Conservation (phyloP, 2,329 filamentous ascomycete genomes). For the Gaeumannomyces sp. region DNA sequence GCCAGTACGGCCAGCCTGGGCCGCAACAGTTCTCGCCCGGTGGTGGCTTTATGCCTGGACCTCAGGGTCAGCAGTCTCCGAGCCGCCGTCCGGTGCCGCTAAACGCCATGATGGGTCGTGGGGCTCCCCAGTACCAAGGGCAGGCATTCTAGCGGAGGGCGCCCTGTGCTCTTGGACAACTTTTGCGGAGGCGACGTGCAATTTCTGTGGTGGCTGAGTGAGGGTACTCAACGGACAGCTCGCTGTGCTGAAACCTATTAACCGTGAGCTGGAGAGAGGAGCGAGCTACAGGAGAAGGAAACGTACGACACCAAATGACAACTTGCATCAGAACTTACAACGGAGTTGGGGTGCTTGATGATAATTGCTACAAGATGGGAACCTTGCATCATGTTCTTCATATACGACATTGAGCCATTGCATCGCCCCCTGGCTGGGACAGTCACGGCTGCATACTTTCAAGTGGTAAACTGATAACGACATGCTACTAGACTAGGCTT, state of each 20-base stretch:
- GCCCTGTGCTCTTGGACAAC: not conserved
- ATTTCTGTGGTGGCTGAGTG: not conserved
- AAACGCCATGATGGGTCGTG: slow-evolving; percentile 19
- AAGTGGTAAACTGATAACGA: not conserved
- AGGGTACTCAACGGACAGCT: not conserved
- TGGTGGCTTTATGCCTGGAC: slow-evolving; percentile 14
- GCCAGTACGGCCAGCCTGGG: not conserved
- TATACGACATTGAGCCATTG: slow-evolving; percentile 1
- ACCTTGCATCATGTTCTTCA: not conserved
- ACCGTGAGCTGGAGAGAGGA: not conserved
- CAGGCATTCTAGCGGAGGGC: slow-evolving; percentile 24
- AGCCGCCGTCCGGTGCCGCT: slow-evolving; percentile 11
- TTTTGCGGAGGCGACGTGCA: not conserved
- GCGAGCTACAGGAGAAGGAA: not conserved
- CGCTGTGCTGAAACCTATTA: not conserved
- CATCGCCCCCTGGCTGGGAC: slow-evolving; percentile 5
- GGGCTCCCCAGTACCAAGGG: slow-evolving; percentile 22
- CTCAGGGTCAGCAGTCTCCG: slow-evolving; percentile 23
- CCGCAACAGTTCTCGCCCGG: slow-evolving; percentile 19
- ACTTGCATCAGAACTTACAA: not conserved
- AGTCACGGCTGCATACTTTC: not conserved
- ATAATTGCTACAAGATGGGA: slow-evolving; percentile 9
- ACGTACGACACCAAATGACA: not conserved
- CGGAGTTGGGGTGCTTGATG: not conserved
- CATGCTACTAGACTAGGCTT: not conserved